Conservation (phyloP, 768 basidiomycete genomes). For the Termitomyces sp. region DNA sequence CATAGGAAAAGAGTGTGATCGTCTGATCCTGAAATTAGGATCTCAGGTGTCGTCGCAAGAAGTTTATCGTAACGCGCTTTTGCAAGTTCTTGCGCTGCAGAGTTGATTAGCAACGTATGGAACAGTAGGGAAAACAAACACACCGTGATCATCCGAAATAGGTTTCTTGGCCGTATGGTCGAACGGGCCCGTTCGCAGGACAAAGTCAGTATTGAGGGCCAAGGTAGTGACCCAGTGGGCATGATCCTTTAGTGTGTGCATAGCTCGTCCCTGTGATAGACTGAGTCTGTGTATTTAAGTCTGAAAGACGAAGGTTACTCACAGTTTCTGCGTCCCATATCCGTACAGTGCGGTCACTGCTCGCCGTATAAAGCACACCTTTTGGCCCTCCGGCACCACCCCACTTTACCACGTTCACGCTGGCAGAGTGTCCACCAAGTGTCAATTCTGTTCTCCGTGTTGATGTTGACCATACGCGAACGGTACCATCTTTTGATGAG, state of each 20-base stretch:
- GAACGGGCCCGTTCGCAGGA: slow-evolving; percentile 85
- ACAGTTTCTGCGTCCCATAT: slow-evolving; percentile 88
- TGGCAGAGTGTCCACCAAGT: slow-evolving; percentile 89
- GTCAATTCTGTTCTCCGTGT: slow-evolving; percentile 73
- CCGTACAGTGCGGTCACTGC: slow-evolving; percentile 89
- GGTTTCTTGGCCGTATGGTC: slow-evolving; percentile 83
- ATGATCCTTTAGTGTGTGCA: slow-evolving; percentile 88
- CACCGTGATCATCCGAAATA: slow-evolving; percentile 78
- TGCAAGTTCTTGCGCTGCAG: slow-evolving; percentile 71
- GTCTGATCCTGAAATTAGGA: slow-evolving; percentile 93
- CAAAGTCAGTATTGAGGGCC: slow-evolving; percentile 91
- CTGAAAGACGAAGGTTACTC: slow-evolving; percentile 15
- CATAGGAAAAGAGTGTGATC: slow-evolving; percentile 98
- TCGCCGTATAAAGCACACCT: slow-evolving; percentile 90
- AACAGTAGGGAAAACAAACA: slow-evolving; percentile 6
- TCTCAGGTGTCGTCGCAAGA: slow-evolving; percentile 62
- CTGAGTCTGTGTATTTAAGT: not conserved
- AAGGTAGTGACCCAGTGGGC: slow-evolving; percentile 99
- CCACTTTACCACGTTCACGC: slow-evolving; percentile 95
- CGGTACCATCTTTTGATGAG: slow-evolving; percentile 93
- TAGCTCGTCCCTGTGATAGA: slow-evolving; percentile 62
- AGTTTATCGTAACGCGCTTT: slow-evolving; percentile 72
- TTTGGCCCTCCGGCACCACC: slow-evolving; percentile 70
- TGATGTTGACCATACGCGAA: slow-evolving; percentile 85
- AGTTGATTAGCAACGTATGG: not conserved